Conservation (phyloP, 176 grass and related monocot species). For the Echinochloa phyllopogon region DNA sequence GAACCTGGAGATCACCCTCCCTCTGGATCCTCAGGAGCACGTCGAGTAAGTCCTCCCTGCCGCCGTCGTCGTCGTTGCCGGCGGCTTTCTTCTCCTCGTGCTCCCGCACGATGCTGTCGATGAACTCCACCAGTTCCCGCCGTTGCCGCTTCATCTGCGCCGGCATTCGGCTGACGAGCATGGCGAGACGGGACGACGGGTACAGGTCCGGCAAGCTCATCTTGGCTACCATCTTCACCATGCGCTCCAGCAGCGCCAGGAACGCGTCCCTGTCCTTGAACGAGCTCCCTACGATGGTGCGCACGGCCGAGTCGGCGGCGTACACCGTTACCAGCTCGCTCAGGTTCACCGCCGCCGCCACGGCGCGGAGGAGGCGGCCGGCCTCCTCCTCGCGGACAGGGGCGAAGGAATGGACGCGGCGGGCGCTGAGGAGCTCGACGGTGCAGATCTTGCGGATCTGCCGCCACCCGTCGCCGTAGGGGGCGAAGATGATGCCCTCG, state of each 20-base stretch:
- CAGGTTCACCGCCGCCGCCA: slow-evolving; percentile 21
- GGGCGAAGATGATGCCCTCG: too few relatives aligned
- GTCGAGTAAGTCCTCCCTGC: slow-evolving; percentile 49
- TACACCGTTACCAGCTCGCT: not conserved
- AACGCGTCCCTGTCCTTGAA: slow-evolving; percentile 20
- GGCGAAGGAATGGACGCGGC: slow-evolving; percentile 35
- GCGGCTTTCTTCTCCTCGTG: slow-evolving; percentile 17
- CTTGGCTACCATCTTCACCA: slow-evolving; percentile 28
- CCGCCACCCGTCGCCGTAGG: too few relatives aligned
- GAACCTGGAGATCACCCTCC: slow-evolving; percentile 29
- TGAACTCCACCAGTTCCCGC: not conserved
- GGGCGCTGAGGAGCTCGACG: slow-evolving; percentile 30
- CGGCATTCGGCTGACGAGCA: slow-evolving; percentile 25
- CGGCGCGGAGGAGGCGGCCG: not conserved
- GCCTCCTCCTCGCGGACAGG: not conserved
- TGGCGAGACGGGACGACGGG: slow-evolving; percentile 43
- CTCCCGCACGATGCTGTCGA: slow-evolving; percentile 37
- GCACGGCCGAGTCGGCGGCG: slow-evolving; percentile 29
- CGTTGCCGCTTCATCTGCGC: slow-evolving; percentile 10
- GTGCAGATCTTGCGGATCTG: slow-evolving; percentile 53
- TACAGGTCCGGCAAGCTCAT: slow-evolving; percentile 51
- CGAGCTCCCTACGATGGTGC: slow-evolving; percentile 27
- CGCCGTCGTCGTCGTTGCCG: not conserved
- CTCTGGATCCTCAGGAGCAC: slow-evolving; percentile 46
- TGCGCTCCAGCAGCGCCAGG: not conserved